Conservation (phyloP, 306 rosid genomes). For the Cicer pinnatifidum region DNA sequence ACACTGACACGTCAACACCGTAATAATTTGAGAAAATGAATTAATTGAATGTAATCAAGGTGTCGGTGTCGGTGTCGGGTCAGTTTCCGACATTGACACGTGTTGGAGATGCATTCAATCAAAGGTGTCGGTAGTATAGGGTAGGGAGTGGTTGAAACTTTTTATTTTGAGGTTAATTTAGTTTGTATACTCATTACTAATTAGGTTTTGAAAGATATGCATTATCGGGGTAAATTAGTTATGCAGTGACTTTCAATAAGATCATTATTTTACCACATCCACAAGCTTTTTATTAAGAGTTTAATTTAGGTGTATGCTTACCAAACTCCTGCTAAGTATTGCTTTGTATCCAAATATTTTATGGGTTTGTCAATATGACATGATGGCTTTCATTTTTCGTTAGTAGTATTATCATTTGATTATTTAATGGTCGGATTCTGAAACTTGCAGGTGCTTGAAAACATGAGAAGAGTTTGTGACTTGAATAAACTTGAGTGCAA, state of each 20-base stretch:
- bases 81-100: too few species aligned
- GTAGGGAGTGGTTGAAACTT: background rate
- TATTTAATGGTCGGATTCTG: background rate
- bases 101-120: too few species aligned
- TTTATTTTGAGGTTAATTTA: background rate
- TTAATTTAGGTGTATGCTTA: background rate
- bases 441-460: conserved; percentile 73
- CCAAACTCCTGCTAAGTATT: background rate
- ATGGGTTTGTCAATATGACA: background rate
- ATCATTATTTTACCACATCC: background rate
- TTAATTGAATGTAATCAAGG: too few species aligned
- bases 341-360: conserved; percentile 15
- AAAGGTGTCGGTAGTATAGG: too few species aligned
- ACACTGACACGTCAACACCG: too few species aligned
- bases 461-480: conserved; percentile 73
- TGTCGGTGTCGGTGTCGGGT: too few species aligned
- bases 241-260: background rate
- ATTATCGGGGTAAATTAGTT: background rate
- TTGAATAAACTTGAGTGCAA: conserved; percentile 74
- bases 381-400: background rate
- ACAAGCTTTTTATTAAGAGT: background rate
- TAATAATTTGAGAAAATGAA: too few species aligned
- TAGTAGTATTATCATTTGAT: background rate
- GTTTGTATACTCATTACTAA: background rate
- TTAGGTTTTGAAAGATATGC: background rate